Conservation (phyloP, 306 rosid genomes). For the Sicyos edulis region DNA sequence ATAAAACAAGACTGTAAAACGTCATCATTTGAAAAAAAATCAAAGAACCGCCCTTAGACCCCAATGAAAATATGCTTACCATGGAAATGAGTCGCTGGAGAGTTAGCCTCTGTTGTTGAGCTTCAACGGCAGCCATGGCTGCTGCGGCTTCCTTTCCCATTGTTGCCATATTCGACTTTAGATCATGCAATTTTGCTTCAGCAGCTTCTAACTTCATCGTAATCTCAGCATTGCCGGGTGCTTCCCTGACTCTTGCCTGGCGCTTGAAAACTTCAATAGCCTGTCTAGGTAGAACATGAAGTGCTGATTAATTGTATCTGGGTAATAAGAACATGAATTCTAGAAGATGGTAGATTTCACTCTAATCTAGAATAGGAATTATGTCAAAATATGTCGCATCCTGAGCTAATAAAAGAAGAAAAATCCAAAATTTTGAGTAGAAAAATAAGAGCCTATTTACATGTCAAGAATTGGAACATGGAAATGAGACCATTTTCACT, state of each 20-base stretch:
- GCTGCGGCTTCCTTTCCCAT: constrained; percentile 98
- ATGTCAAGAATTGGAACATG: not conserved
- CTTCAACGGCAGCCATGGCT: constrained; percentile 98
- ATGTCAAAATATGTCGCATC: not conserved
- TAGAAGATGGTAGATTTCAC: not conserved
- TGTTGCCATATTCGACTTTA: constrained; percentile 76
- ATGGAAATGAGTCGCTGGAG: constrained; percentile 91
- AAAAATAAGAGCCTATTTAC: not conserved
- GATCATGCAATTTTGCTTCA: constrained; percentile 76
- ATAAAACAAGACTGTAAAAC: not conserved
- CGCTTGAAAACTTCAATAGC: constrained; percentile 92
- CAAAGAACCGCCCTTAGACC: not conserved
- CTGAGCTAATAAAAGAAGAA: not conserved
- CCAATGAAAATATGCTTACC: constrained; percentile 40
- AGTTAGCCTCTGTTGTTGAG: constrained; percentile 93
- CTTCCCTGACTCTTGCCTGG: constrained; percentile 76
- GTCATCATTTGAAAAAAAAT: not conserved
- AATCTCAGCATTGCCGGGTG: constrained; percentile 70
- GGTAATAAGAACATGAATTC: not conserved
- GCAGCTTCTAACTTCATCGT: constrained; percentile 78
- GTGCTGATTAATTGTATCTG: not conserved
- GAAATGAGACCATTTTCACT: not conserved
- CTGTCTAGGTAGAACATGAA: constrained; percentile 69
- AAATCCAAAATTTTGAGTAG: not conserved
- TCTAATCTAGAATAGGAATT: not conserved